Conservation (phyloP, 345 rosid species). For the Carallia pectinifolia region DNA sequence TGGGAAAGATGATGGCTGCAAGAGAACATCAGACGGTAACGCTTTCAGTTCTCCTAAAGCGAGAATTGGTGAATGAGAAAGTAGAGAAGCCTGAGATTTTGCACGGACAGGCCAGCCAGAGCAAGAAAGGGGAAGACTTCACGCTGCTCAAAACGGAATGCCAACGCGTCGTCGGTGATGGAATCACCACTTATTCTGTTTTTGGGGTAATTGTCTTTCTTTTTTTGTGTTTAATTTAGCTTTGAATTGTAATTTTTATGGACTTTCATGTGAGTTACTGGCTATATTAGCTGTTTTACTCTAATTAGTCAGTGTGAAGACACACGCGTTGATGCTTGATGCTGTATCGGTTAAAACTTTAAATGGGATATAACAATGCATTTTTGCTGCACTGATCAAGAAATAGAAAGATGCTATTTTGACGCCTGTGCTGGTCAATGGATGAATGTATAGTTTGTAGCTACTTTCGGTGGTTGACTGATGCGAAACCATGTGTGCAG, state of each 20-base stretch:
- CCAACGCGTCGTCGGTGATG: constrained; percentile 76
- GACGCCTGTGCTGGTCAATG: neutral
- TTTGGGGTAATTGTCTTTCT: constrained; percentile 59
- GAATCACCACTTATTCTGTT: constrained; percentile 73
- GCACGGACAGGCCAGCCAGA: constrained; percentile 82
- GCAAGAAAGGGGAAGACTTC: constrained; percentile 97
- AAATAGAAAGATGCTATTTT: too few relatives aligned
- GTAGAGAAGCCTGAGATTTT: constrained; percentile 72
- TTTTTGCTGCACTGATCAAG: neutral
- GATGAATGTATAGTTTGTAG: too few relatives aligned
- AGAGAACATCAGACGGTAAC: constrained; percentile 86
- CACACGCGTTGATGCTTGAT: neutral
- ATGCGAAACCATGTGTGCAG: constrained; percentile 38
- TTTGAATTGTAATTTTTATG: neutral
- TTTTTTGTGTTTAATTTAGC: neutral
- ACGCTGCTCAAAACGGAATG: constrained; percentile 76
- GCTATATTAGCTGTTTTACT: neutral
- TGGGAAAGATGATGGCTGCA: constrained; percentile 45
- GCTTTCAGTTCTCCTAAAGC: constrained; percentile 78
- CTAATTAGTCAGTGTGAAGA: too few relatives aligned
- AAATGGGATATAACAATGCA: neutral
- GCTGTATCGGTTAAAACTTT: neutral
- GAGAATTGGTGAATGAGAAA: constrained; percentile 85
- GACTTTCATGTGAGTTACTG: neutral
- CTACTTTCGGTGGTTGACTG: neutral